Evolutionary conservation across 306 rosid genomes (phyloP), one percentile per base, ranked within the genome.

Genomic region (Hippophae tibetana): DNA sequence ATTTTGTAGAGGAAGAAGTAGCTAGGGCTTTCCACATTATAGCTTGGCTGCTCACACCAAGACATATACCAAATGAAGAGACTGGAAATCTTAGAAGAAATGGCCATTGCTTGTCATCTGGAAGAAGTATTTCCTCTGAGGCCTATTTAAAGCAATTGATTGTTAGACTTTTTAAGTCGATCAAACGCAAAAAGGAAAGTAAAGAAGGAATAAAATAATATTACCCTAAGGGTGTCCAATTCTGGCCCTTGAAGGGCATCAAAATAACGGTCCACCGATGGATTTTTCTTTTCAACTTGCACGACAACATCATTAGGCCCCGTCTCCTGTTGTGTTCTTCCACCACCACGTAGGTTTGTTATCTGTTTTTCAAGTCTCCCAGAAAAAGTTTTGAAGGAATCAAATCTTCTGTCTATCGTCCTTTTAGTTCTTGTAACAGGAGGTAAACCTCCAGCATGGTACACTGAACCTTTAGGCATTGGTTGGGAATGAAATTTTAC

Each of bases 1-100:
- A 90, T 9, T 76, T 43, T 13, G 86, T 84, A 51, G 95, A 62
- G 40, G 80, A 50, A 13, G 95, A 66, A 43, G 82, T 81, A 43
- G 97, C 82, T 13, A 90, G 64, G 47, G 81, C 54, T 73, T 87
- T 90, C 97, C 97, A 90, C 43, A 90, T 68, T 59, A 90, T 84
- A 44, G 97, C 94, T 76, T 90, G 97, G 84, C 97, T 90, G 59
- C 86, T 70, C 54, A 90, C 79, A 46, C 97, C 97, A 14, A 90
- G 95, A 54, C 95, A 87, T 13, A 90, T 79, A 75, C 97, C 89
- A 25, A 90, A 81, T 5, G 87, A 74, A 18, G 97, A 82, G 49
- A 90, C 43, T 0, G 89, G 90, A 71, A 69, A 84, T 54, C 95
- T 72, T 0, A 90, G 95, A 42, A 90, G 90, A 72, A 90, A 90